Percentiles rank a stretch among this genome's conserved stretches.
These are phyloP conservation scores for Globisporangium recalcitrans DNA, from an alignment of 352 stramenopile genomes.

Conservation along the genomic window DNA sequence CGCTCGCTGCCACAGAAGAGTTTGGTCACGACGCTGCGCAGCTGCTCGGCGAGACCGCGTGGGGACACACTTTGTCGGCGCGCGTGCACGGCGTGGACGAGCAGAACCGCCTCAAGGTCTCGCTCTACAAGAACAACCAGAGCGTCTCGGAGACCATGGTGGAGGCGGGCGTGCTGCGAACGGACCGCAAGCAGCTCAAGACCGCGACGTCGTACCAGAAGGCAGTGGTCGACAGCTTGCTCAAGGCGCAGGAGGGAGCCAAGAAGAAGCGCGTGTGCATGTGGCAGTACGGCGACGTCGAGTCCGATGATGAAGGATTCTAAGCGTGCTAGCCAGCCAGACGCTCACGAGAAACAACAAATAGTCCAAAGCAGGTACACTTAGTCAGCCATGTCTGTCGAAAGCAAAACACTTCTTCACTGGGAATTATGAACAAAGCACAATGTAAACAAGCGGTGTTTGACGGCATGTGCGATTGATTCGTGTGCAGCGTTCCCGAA, in stretches of 20 bases:
- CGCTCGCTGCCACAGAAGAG: conserved; percentile 80
- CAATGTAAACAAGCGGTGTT: not conserved
- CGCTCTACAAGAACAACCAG: conserved; percentile 73
- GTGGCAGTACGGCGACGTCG: conserved; percentile 96
- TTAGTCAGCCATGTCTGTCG: too few species aligned
- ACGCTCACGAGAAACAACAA: not conserved
- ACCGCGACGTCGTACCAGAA: conserved; percentile 61
- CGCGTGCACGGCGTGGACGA: conserved; percentile 69
- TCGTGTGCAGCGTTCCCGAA: not conserved
- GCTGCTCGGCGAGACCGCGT: conserved; percentile 87
- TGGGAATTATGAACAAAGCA: not conserved
- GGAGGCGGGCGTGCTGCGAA: conserved; percentile 81
- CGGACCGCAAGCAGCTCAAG: conserved; percentile 79
- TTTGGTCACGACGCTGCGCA: conserved; percentile 91
- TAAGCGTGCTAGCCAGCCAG: not conserved
- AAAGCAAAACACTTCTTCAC: too few species aligned
- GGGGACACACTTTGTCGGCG: conserved; percentile 88
- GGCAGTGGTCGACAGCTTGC: conserved; percentile 86
- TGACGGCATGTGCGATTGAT: not conserved
- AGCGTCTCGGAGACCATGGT: conserved; percentile 90
- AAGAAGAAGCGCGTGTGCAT: conserved; percentile 91
- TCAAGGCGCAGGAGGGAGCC: conserved; percentile 87
- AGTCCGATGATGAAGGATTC: conserved; percentile 91
- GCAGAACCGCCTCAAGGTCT: conserved; percentile 61
- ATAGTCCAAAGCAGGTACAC: not conserved